Base-by-base conservation (phyloP, 208 protist species). In the Wallacemonas rigidus region DNA sequence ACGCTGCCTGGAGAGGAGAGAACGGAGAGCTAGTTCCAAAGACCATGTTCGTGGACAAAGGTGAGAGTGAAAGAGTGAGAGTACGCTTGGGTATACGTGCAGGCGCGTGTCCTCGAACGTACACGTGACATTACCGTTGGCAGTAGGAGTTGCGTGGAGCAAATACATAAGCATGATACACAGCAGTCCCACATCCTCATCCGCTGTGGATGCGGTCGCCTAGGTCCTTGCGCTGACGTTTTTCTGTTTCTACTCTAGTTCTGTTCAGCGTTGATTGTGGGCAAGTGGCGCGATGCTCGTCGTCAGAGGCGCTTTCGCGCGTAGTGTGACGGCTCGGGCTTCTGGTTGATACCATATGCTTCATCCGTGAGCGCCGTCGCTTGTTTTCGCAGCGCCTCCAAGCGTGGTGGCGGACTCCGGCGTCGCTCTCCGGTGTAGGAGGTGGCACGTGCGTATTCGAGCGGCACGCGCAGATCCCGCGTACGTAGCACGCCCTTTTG, bases 291-390 rank as follows among this genome's bases (percentile, higher is more conserved):
- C 12, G 17, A 56, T 11, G 15, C 41, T 39, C 3, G 38, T 15
- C 15, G 17, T 58, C 55, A 67, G 14, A 67, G 64, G 14, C 70
- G 64, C 38, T 9, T 17, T 12, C 63, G 40, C 43, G 17, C 35
- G 43, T 62, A 58, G 36, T 35, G 45, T 38, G 45, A 45, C 7
- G 60, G 56, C 35, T 83, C 67, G 5, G 51, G 65, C 44, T 72
- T 61, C 36, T 41, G 50, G 57, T 86, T 71, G 15, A 85, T 67
- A 5, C 82, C 86, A 12, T 90, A 83, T n/a, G 82, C 85, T 54
- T 89, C 81, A 11, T 91, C 82, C 44, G 82, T 81, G 62, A 92
- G 38, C 9, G 74, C 61, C 7, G 72, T 39, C 44, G 72, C 82
- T 3, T 77, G 64, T 8, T 56, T 43, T 39, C 85, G 72, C 53